Evolutionary conservation across 2,329 filamentous ascomycete species (phyloP).

Genomic region (Aspergillus versicolor): DNA sequence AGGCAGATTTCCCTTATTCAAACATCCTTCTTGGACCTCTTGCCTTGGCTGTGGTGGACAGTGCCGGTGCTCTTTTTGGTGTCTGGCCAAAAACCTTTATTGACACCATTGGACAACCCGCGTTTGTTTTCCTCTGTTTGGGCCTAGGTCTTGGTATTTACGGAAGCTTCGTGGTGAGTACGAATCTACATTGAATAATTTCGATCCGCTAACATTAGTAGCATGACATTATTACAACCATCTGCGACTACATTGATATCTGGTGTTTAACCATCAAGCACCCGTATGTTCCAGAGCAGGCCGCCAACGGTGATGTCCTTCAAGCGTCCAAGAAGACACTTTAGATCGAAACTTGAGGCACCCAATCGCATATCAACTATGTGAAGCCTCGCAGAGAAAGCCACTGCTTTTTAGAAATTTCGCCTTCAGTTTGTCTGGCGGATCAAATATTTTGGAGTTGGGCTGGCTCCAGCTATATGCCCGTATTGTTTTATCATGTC

Average conservation of each 20-base stretch:
- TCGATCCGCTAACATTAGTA: conserved; percentile 22
- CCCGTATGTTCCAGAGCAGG: conserved; percentile 49
- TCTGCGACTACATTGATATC: conserved; percentile 97
- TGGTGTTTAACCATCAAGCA: conserved; percentile 99
- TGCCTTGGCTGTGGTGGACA: conserved; percentile 75
- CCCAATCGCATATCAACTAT: conserved; percentile 17
- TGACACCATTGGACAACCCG: conserved; percentile 79
- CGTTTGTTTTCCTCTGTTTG: conserved; percentile 85
- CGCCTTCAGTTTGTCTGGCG: background rate
- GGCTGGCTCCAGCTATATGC: conserved; percentile 1
- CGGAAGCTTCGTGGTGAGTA: conserved; percentile 79
- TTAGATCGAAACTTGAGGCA: conserved; percentile 11
- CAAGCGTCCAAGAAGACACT: conserved; percentile 27
- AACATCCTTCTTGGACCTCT: conserved; percentile 83
- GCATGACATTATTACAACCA: conserved; percentile 92
- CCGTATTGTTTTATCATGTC: conserved; percentile 2
- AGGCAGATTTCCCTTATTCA: conserved; percentile 82
- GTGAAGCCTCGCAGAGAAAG: background rate
- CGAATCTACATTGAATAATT: background rate
- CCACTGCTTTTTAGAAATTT: background rate
- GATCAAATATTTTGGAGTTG: background rate
- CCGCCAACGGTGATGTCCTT: conserved; percentile 23
- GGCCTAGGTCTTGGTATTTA: conserved; percentile 88
- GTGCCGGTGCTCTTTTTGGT: conserved; percentile 67
- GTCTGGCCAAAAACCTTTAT: conserved; percentile 74